Evolutionary conservation across 306 rosid species (phyloP), one percentile per base, ranked within the genome.

Genomic region (Calophaca sinica): DNA sequence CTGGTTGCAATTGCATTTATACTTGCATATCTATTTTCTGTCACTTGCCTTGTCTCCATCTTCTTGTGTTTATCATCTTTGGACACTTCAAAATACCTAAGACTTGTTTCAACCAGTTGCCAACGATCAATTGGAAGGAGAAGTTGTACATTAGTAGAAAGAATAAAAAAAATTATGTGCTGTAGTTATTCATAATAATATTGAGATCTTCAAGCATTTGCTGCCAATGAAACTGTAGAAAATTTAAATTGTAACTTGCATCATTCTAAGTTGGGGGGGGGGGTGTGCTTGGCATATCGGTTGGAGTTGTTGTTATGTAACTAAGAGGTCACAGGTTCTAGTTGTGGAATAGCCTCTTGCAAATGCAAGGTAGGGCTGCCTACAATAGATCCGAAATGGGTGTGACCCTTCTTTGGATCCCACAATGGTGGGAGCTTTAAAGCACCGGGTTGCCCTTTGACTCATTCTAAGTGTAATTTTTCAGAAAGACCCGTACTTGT

Each of bases 401-500:
- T 9, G n/a, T 62, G 12, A 62, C 13, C 68, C 68, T 62, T 62
- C 26, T 20, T 20, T 64, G 38, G 15, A 64, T 10, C 11, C 71
- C 39, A 46, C 55, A 5, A 9, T 9, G 20, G 14, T 26, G 35
- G 15, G 14, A 65, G 39, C 20, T 45, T 45, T 12, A 31, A 44
- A 65, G 55, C 35, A 65, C 41, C 26, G 6, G 39, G 41, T 26
- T 44, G 2, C 72, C 57, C 42, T 45, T 81, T 76, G 51, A 77
- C 68, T 80, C 51, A 70, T 79, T 68, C 50, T 28, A 48, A 64
- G 66, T 51, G 68, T 64, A 9, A 53, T 66, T 76, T 84, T 77
- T 78, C 88, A 96, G 99, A 90, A 89, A 90, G 69, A 96, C 97
- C 35, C 96, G 99, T 6, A 96, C 99, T 50, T 92, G 99, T 75